A percentile compares a stretch with the other conserved stretches of the same genome.
phyloP scores from a whole-genome alignment of 169 alveolate species.

The Cryptosporidium sp. region DNA sequence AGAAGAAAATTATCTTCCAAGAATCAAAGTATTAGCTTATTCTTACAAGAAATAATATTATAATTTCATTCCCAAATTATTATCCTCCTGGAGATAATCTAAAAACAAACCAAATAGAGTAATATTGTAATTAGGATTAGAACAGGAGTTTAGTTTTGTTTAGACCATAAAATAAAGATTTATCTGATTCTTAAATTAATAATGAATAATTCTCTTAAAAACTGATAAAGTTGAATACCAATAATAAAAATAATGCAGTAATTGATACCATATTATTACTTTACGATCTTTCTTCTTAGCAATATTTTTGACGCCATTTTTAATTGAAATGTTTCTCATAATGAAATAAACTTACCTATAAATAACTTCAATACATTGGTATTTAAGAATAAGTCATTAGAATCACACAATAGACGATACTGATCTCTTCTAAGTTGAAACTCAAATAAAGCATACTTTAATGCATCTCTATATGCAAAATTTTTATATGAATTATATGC shows the following conservation, averaged over 20 bases:
- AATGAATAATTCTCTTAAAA: too few relatives aligned
- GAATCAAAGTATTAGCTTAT: not conserved
- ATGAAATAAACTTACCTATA: constrained; percentile 57
- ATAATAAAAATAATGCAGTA: not conserved
- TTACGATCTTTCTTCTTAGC: not conserved
- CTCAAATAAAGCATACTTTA: constrained; percentile 88
- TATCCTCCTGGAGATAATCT: constrained; percentile 75
- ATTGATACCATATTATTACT: too few relatives aligned
- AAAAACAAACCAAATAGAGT: constrained; percentile 1
- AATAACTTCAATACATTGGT: constrained; percentile 3
- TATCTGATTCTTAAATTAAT: not conserved
- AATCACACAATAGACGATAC: constrained; percentile 81
- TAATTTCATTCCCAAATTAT: not conserved
- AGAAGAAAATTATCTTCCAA: not conserved
- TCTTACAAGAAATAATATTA: not conserved
- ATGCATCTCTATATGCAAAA: constrained; percentile 88
- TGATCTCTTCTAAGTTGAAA: constrained; percentile 82
- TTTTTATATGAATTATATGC: constrained; percentile 84
- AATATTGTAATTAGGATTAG: constrained; percentile 44
- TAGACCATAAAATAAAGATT: not conserved
- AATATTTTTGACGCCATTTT: not conserved
- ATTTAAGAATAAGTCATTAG: constrained; percentile 36
- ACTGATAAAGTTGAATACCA: not conserved
- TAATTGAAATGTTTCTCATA: not conserved
- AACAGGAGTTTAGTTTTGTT: constrained; percentile 53